Evolutionary conservation across 352 stramenopile species (phyloP).

Genomic region (Halophytophthora batemanensis): DNA sequence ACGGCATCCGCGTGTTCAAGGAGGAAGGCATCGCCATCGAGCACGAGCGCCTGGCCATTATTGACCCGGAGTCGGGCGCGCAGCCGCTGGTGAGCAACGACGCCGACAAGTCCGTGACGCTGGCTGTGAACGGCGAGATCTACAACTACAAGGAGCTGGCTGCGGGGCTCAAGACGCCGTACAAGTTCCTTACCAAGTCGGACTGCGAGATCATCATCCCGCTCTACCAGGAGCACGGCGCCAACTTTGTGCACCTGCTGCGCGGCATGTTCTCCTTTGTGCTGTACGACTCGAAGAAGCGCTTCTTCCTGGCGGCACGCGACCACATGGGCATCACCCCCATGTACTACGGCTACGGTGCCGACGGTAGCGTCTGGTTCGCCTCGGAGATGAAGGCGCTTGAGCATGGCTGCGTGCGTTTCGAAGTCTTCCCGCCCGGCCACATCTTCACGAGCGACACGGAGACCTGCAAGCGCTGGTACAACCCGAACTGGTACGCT

Average conservation of each 20-base stretch:
- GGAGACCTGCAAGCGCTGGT: slow-evolving; percentile 93
- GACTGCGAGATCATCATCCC: slow-evolving; percentile 98
- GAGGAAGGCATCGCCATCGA: slow-evolving; percentile 88
- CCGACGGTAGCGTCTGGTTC: slow-evolving; percentile 96
- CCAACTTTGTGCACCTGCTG: slow-evolving; percentile 89
- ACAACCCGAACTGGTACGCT: slow-evolving; percentile 93
- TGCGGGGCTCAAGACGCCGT: slow-evolving; percentile 75
- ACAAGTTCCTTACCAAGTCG: slow-evolving; percentile 93
- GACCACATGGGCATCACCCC: slow-evolving; percentile 99
- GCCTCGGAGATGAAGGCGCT: slow-evolving; percentile 98
- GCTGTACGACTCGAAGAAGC: slow-evolving; percentile 93
- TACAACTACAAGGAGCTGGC: slow-evolving; percentile 99
- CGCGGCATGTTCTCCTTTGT: slow-evolving; percentile 99
- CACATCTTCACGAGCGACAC: slow-evolving; percentile 85
- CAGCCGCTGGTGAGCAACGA: slow-evolving; percentile 90
- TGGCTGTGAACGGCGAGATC: slow-evolving; percentile 98
- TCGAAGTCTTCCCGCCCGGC: slow-evolving; percentile 90
- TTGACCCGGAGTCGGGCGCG: slow-evolving; percentile 96
- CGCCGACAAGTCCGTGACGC: slow-evolving; percentile 82
- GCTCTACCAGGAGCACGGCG: slow-evolving; percentile 91
- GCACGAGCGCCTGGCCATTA: slow-evolving; percentile 98
- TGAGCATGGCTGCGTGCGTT: slow-evolving; percentile 79
- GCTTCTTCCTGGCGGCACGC: slow-evolving; percentile 93
- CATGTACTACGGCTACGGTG: slow-evolving; percentile 97
- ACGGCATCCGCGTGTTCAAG: slow-evolving; percentile 81